These are phyloP conservation scores for Tetrapisispora phaffii DNA, from an alignment of 805 yeast species.

Conservation along the genomic window DNA sequence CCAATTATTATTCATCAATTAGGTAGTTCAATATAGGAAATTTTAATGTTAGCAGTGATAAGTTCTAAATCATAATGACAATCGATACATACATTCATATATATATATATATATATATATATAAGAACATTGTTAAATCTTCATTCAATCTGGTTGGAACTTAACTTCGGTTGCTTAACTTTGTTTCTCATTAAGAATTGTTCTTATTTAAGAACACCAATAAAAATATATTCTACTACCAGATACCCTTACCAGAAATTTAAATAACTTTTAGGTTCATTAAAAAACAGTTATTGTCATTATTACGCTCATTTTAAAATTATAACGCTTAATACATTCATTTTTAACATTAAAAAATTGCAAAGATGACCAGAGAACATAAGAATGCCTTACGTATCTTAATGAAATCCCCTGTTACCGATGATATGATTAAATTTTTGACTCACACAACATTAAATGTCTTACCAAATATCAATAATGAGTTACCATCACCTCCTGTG, in stretches of 20 bases:
- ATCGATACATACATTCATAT: neutral
- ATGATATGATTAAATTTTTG: conserved; percentile 62
- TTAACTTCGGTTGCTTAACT: no score
- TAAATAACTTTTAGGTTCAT: no score
- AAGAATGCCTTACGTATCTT: conserved; percentile 49
- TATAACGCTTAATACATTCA: neutral
- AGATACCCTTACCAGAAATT: no score
- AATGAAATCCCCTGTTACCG: conserved; percentile 57
- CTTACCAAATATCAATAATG: conserved; percentile 38
- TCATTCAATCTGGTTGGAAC: neutral
- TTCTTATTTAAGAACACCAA: no score
- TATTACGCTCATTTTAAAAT: neutral
- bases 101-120: neutral
- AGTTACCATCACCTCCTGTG: conserved; percentile 30
- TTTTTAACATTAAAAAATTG: neutral
- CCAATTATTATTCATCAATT: neutral
- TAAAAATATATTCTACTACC: no score
- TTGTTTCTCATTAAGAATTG: no score
- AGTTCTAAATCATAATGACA: neutral
- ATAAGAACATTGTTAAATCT: neutral
- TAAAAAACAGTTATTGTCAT: neutral
- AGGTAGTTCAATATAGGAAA: neutral
- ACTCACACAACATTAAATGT: conserved; percentile 60
- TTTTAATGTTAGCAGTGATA: no score
- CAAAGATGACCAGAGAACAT: conserved; percentile 21